Evolutionary conservation across 805 yeast genomes (phyloP).

Genomic region (Komagataella pastoris): DNA sequence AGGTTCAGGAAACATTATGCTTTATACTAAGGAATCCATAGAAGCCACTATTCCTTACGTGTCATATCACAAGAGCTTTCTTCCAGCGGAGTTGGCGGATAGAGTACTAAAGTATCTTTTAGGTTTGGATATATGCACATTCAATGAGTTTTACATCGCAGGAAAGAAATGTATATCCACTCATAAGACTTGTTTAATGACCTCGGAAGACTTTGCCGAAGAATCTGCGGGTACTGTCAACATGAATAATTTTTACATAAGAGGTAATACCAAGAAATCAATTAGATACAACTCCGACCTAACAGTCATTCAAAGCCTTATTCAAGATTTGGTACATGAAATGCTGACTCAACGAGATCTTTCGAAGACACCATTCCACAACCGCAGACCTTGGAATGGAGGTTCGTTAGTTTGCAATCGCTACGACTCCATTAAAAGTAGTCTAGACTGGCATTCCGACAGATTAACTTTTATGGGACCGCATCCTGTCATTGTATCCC

Average conservation of each 20-base stretch:
- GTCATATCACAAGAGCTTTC: constrained; percentile 33
- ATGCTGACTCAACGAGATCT: constrained; percentile 13
- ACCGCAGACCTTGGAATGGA: constrained; percentile 31
- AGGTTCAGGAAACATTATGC: constrained; percentile 8
- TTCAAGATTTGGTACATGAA: constrained; percentile 25
- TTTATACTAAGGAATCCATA: constrained; percentile 40
- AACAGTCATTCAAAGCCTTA: constrained; percentile 21
- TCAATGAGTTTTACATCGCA: constrained; percentile 43
- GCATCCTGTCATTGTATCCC: constrained; percentile 49
- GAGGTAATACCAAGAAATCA: constrained; percentile 18
- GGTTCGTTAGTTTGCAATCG: constrained; percentile 42
- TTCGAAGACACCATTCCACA: constrained; percentile 23
- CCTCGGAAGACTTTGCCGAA: constrained; percentile 6
- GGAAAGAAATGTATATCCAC: constrained; percentile 48
- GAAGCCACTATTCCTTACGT: constrained; percentile 35
- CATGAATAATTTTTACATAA: constrained; percentile 7
- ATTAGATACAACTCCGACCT: constrained; percentile 18
- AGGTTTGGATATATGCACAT: constrained; percentile 24
- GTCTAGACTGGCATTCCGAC: constrained; percentile 70
- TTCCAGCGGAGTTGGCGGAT: constrained; percentile 38
- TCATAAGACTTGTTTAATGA: constrained; percentile 32
- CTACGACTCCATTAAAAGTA: constrained; percentile 33
- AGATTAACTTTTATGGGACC: constrained; percentile 64
- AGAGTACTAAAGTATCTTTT: constrained; percentile 26
- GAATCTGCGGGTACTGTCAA: constrained; percentile 8